Percentiles rank a stretch among this genome's conserved stretches.
These are phyloP conservation scores for Myxozyma neglecta DNA, from an alignment of 805 yeast species.

Conservation along the genomic window DNA sequence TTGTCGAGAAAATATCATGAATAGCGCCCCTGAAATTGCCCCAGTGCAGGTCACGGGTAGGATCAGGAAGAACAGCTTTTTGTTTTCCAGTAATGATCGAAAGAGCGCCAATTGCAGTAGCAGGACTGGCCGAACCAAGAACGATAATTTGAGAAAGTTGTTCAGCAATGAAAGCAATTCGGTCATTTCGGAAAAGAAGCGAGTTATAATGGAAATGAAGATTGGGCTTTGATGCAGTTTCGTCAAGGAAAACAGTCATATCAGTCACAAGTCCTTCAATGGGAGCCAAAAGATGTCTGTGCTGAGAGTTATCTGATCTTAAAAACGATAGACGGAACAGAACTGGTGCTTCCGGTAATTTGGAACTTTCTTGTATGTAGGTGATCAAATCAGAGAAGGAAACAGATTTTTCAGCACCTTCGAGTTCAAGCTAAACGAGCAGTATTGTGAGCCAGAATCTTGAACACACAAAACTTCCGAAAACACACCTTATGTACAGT, in stretches of 20 bases:
- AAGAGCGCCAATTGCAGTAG: conserved; percentile 55
- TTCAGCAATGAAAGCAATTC: conserved; percentile 69
- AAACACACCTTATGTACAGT: conserved; percentile 43
- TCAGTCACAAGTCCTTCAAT: conserved; percentile 48
- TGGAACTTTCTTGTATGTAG: conserved; percentile 50
- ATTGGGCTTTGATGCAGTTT: conserved; percentile 34
- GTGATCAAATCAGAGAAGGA: conserved; percentile 59
- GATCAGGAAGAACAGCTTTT: conserved; percentile 69
- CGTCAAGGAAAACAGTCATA: conserved; percentile 53
- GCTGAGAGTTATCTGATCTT: conserved; percentile 11
- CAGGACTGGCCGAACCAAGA: conserved; percentile 37
- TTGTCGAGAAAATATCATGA: conserved; percentile 89
- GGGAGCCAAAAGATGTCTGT: conserved; percentile 21
- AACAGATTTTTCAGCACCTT: conserved; percentile 43
- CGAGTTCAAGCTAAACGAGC: conserved; percentile 18
- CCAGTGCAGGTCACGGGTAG: conserved; percentile 87
- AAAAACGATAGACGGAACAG: conserved; percentile 50
- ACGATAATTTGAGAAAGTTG: conserved; percentile 61
- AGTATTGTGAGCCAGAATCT: conserved; percentile 35
- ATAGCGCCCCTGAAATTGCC: conserved; percentile 88
- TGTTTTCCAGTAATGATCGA: conserved; percentile 72
- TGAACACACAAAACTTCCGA: background rate
- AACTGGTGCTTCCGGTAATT: conserved; percentile 59
- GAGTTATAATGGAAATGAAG: conserved; percentile 64
- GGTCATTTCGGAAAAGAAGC: conserved; percentile 65